A percentile compares a stretch with the other conserved stretches of the same genome.
Evolutionary conservation across 345 rosid genomes (phyloP).

Genomic region (Mercurialis annua): DNA sequence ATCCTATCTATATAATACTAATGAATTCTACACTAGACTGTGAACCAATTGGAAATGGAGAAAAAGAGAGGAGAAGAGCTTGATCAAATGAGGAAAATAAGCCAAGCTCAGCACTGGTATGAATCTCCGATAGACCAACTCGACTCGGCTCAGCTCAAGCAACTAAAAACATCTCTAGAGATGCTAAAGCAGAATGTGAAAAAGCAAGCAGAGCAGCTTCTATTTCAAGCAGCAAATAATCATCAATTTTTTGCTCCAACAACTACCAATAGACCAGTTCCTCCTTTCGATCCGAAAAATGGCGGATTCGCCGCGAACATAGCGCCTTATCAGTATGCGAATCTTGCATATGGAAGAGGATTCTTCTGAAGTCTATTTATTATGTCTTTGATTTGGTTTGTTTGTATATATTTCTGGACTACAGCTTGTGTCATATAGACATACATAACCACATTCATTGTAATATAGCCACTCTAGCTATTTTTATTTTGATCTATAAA

Average conservation of each 20-base stretch:
- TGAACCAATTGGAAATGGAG: constrained; percentile 44
- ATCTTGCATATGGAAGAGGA: constrained; percentile 6
- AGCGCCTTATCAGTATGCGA: constrained; percentile 7
- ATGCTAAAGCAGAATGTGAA: constrained; percentile 38
- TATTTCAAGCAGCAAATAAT: constrained; percentile 15
- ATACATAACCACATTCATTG: too few relatives aligned
- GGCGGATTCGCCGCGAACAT: constrained; percentile 10
- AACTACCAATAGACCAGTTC: not conserved
- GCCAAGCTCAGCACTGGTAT: constrained; percentile 45
- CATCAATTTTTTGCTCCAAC: constrained; percentile 9
- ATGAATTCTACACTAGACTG: not conserved
- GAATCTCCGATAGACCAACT: constrained; percentile 37
- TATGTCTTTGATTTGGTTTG: constrained; percentile 9
- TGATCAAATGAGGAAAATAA: constrained; percentile 24
- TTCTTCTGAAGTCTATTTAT: constrained; percentile 1
- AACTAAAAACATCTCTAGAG: constrained; percentile 32
- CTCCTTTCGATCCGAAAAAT: constrained; percentile 7
- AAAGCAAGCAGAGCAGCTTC: constrained; percentile 27
- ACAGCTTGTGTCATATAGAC: too few relatives aligned
- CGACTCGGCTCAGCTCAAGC: constrained; percentile 28
- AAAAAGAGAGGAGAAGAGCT: constrained; percentile 40
- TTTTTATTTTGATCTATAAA: too few relatives aligned
- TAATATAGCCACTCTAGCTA: too few relatives aligned
- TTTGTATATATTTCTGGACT: too few relatives aligned
- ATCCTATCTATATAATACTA: not conserved